Conservation (phyloP, 2,329 filamentous ascomycete species). For the Thelonectria discophora region DNA sequence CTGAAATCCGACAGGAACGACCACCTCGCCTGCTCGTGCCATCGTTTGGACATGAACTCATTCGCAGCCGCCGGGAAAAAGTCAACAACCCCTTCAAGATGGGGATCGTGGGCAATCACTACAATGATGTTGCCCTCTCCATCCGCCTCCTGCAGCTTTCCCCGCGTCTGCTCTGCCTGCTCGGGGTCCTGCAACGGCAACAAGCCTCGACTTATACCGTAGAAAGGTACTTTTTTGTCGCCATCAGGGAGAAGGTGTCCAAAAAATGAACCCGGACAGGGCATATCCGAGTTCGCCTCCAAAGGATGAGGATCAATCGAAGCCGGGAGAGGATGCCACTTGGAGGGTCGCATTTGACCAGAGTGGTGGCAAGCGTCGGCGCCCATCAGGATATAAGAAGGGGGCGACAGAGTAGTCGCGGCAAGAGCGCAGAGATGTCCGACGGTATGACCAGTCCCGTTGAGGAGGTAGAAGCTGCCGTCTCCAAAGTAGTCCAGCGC, state of each 20-base stretch:
- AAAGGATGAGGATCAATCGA: not conserved
- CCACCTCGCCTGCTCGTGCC: not conserved
- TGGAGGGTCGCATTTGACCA: constrained; percentile 44
- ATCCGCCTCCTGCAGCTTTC: not conserved
- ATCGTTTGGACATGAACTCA: not conserved
- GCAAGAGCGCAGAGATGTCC: constrained; percentile 37
- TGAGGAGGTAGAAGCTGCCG: constrained; percentile 53
- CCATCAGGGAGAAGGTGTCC: not conserved
- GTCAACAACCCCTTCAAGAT: not conserved
- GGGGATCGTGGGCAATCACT: constrained; percentile 1
- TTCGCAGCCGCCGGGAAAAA: constrained; percentile 2
- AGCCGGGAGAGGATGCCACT: not conserved
- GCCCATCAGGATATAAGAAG: constrained; percentile 37
- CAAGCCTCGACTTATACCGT: not conserved
- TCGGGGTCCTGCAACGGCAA: not conserved
- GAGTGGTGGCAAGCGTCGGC: constrained; percentile 33
- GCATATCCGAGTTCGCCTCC: not conserved
- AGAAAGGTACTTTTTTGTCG: not conserved
- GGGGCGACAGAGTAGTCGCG: constrained; percentile 22
- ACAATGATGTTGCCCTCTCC: constrained; percentile 1
- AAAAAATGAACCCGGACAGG: not conserved
- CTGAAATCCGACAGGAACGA: not conserved
- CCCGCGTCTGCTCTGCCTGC: not conserved
- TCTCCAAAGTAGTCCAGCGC: constrained; percentile 54
- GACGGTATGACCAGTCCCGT: constrained; percentile 38